Base-by-base conservation (phyloP, 305 asterid genomes). In the Fraxinus sp. region DNA sequence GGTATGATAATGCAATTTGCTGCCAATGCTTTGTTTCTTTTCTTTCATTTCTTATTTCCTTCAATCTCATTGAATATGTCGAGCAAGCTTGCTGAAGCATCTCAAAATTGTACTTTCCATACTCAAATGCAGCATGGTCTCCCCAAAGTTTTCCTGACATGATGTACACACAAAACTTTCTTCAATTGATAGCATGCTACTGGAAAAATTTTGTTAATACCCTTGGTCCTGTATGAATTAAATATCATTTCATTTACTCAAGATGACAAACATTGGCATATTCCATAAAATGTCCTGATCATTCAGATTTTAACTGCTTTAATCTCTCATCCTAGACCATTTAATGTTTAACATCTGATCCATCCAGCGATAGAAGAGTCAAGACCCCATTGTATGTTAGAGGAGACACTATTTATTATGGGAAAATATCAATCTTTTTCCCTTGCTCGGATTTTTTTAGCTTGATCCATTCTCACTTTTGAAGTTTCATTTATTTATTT, bases 281-380 rank as follows among this genome's bases (percentile, higher is more conserved):
- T 62, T 33, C 36, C 24, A 3, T 26, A 72, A 82, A 33, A 10
- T 52, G 13, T 28, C 77, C 72, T 36, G 41, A 24, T n/a, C 35
- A 55, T 52, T 59, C 77, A 28, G 72, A 3, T 62, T 81, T 76
- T 84, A 75, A 75, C 62, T 76, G 43, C 26, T 78, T 73, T 32
- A 26, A 73, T 77, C 52, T 77, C 43, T 57, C 20, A 77, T 52
- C 66, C 20, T 77, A 16, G 33, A 46, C 64, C 20, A 16, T 75
- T 10, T 37, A 64, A 28, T 28, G 41, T 9, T 39, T 2, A 64
- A 32, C 6, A 57, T 11, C 36, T 39, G 55, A 75, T 20, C 14
- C 39, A 68, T 68, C 39, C 36, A 30, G 66, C 46, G 10, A 35
- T 26, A n/a, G 14, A 36, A n/a, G 39, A n/a, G 39, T 59, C 74